Evolutionary conservation across 169 alveolate genomes (phyloP), one percentile per base, ranked within the genome.

Genomic region (Plasmodium billcollinsi): DNA sequence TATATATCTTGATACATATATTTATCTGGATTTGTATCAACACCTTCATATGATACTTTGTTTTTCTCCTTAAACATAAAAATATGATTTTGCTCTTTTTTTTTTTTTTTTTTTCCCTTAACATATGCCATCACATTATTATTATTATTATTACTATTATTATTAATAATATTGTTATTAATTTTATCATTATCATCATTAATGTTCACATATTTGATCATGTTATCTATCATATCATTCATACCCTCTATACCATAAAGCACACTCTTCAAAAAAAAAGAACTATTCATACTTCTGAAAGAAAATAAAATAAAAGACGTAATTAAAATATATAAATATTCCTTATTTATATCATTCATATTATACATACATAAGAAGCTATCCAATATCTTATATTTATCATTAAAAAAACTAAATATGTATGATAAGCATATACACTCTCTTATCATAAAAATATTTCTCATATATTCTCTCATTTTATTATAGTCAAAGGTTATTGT

Each of bases 381-480:
- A 43, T 86, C 92, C 49, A 86, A 54, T 39, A 86, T 54, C 45
- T 39, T 71, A 15, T 71, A 73, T 67, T 72, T 86, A 21, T 71
- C 88, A 26, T 24, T 39, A 39, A 66, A 86, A 43, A 71, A 58
- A 21, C 88, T 71, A 67, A 61, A 86, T 50, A 86, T 72, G 18
- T 72, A 86, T 24, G 92, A 52, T 49, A 86, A 39, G 61, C 33
- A 67, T 3, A 86, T 56, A 43, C 92, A 86, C 45, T 86, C 92
- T 45, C 62, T 86, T 61, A 86, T 73, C 78, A 72, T 71, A 39
- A 86, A 86, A 24, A 61, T 72, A 39, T 71, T 72, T 62, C 73
- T 74, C 49, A 86, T 71, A 63, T 61, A 86, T 15, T 70, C 61
- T 50, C 7, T 47, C 54, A 86, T 65, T 72, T 86, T 71, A 14